Base-by-base conservation (phyloP, 148 eudicot genomes). In the Agrostemma githago region DNA sequence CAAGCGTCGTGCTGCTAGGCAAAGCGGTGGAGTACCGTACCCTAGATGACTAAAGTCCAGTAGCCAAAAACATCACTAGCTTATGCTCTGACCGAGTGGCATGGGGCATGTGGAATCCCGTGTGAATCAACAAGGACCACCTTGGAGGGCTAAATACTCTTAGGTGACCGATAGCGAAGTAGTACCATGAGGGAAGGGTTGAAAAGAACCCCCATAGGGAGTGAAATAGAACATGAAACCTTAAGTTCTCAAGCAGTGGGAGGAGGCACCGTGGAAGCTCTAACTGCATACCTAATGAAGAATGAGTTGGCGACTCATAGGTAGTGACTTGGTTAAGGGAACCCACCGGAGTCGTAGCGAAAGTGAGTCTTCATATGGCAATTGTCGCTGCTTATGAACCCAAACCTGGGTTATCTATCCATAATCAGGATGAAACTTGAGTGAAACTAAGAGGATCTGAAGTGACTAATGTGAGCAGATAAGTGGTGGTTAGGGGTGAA, bases 341-440 rank as follows among this genome's bases (percentile, higher is more conserved):
- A 44, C 72, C 48, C 20, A 38, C 17, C 8, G 4, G 6, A 39
- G 46, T 3, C 42, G 73, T 48, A n/a, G 72, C 57, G 4, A 70
- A 70, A 70, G 74, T 14, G 51, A 72, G 51, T 61, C 75, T 72
- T 43, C n/a, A 60, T 72, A 43, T n/a, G 57, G 39, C 68, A 73
- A 62, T 73, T 73, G 66, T 73, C 76, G 42, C 68, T 62, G 68
- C 76, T 73, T 73, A 73, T 73, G 58, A 68, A 62, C 59, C 68
- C 41, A 70, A 74, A 74, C 77, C 15, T 48, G 12, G 77, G 62
- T 74, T 46, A 64, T 43, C 76, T 73, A 73, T 73, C 58, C 77
- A 46, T 74, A 62, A 39, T 42, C 59, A 56, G 2, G 60, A 12
- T 56, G 57, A 8, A 53, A 17, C 60, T 56, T 56, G n/a, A 17